Percentiles rank a stretch among this genome's conserved stretches.
These are phyloP conservation scores for Paramecium biaurelia DNA, from an alignment of 73 alveolate species.

Conservation along the genomic window DNA sequence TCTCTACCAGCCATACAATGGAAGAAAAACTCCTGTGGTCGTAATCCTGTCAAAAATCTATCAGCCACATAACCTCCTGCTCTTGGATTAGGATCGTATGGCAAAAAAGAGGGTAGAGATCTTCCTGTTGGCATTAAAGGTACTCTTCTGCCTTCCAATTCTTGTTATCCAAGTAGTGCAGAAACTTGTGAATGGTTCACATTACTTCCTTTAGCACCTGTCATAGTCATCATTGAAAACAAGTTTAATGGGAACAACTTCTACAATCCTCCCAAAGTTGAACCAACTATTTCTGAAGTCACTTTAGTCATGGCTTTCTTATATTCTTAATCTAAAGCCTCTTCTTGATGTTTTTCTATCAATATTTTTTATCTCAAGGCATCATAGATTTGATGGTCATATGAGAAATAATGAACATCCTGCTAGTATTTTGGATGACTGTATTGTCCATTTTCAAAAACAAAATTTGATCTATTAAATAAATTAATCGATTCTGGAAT, in stretches of 20 bases:
- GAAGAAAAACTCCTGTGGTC: slow-evolving; percentile 97
- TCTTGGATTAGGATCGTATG: slow-evolving; percentile 97
- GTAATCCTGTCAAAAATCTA: slow-evolving; percentile 96
- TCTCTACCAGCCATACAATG: slow-evolving; percentile 89
- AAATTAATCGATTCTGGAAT: slow-evolving; percentile 60
- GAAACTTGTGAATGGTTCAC: slow-evolving; percentile 93
- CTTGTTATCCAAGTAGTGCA: slow-evolving; percentile 94
- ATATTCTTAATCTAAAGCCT: slow-evolving; percentile 87
- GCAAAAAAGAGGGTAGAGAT: slow-evolving; percentile 93
- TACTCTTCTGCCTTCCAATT: slow-evolving; percentile 97
- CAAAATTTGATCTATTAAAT: slow-evolving; percentile 66
- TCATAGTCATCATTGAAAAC: slow-evolving; percentile 92
- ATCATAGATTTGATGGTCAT: slow-evolving; percentile 67
- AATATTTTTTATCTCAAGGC: slow-evolving; percentile 70
- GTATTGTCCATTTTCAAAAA: slow-evolving; percentile 37
- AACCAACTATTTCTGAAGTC: slow-evolving; percentile 77
- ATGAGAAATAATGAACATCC: not conserved
- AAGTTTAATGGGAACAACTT: slow-evolving; percentile 90
- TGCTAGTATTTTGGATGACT: not conserved
- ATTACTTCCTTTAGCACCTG: slow-evolving; percentile 97
- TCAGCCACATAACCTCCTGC: slow-evolving; percentile 96
- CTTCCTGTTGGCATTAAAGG: slow-evolving; percentile 95
- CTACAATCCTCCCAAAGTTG: slow-evolving; percentile 87
- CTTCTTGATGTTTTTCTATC: slow-evolving; percentile 74
- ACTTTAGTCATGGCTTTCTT: slow-evolving; percentile 83